These are phyloP conservation scores for Artemisia annua DNA, from an alignment of 129 eudicot genomes.

Conservation along the genomic window DNA sequence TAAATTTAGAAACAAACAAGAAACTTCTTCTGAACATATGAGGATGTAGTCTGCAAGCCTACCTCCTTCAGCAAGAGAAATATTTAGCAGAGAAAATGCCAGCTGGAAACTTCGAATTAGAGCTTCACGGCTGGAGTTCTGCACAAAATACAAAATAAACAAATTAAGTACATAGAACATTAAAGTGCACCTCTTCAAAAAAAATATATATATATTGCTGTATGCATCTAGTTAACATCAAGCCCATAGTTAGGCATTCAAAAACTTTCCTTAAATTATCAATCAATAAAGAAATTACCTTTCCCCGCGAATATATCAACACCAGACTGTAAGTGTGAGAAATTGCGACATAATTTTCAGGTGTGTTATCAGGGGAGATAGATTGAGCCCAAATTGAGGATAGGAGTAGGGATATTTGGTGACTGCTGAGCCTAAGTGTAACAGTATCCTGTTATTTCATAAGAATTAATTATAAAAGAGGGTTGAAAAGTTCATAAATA, in stretches of 20 bases:
- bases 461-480: not conserved
- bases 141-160: conserved; percentile 1
- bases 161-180: conserved; percentile 5
- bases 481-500: not conserved
- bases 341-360: conserved; percentile 86
- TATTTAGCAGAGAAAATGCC: conserved; percentile 54
- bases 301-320: conserved; percentile 48
- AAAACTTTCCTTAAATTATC: not conserved
- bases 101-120: conserved; percentile 70
- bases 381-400: conserved; percentile 88
- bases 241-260: not conserved
- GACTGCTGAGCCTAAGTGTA: conserved; percentile 66
- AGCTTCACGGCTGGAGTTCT: conserved; percentile 68
- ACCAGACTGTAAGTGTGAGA: conserved; percentile 84
- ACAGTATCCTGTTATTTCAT: conserved; percentile 51
- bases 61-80: conserved; percentile 61
- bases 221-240: not conserved
- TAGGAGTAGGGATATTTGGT: conserved; percentile 75
- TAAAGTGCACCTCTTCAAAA: conserved; percentile 2
- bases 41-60: conserved; percentile 12
- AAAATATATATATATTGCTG: not conserved
- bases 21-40: not conserved
- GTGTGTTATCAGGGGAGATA: conserved; percentile 62
- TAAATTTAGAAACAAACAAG: not conserved
- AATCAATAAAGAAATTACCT: conserved; percentile 32